Conservation (phyloP, 139 green algal species). For the Chlamydomonas incerta region DNA sequence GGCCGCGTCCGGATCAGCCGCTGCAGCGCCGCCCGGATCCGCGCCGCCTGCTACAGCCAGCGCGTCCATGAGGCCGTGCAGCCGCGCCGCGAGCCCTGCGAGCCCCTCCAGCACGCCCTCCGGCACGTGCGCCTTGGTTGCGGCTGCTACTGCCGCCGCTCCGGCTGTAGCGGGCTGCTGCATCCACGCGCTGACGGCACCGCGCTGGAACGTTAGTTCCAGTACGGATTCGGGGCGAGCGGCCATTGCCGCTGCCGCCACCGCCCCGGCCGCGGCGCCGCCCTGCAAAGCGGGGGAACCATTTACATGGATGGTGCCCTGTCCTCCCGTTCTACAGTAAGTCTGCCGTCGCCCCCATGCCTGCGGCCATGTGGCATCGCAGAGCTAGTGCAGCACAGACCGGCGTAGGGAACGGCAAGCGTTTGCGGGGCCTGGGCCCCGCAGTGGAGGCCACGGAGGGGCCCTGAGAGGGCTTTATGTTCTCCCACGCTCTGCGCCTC, state of each 20-base stretch:
- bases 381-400: no score
- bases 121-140: neutral
- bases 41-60: neutral
- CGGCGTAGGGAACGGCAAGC: neutral
- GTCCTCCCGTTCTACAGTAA: no score
- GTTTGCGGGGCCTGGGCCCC: neutral
- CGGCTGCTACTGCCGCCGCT: no score
- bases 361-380: no score
- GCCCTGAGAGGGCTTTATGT: no score
- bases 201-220: conserved; percentile 19
- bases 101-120: neutral
- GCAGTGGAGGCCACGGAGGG: no score
- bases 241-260: neutral
- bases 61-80: neutral
- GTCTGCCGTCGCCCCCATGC: no score
- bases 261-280: neutral
- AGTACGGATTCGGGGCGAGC: neutral
- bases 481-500: no score
- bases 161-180: neutral
- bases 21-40: neutral
- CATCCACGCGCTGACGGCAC: conserved; percentile 8
- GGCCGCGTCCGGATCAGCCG: no score
- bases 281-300: neutral
- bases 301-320: no score
- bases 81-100: neutral